These are phyloP conservation scores for Cornus kousa DNA, from an alignment of 148 eudicot genomes.

Conservation along the genomic window DNA sequence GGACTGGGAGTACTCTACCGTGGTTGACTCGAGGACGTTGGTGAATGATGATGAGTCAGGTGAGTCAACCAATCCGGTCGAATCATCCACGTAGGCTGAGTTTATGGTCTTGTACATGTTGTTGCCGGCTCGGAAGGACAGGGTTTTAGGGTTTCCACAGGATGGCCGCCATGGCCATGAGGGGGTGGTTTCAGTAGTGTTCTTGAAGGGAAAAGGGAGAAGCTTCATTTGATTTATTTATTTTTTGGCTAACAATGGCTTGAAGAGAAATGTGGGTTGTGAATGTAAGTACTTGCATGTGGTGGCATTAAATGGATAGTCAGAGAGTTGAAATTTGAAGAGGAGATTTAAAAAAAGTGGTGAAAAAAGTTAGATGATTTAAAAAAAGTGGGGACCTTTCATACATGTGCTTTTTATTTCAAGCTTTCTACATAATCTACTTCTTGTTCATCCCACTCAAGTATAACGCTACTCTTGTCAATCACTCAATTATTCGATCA, in stretches of 20 bases:
- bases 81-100: constrained; percentile 10
- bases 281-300: background rate
- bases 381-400: background rate
- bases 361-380: background rate
- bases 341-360: background rate
- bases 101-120: constrained; percentile 33
- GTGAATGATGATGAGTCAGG: background rate
- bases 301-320: background rate
- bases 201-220: constrained; percentile 43
- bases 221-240: constrained; percentile 41
- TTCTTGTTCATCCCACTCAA: no score
- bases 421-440: background rate
- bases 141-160: constrained; percentile 52
- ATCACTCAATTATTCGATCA: no score
- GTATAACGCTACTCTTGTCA: no score
- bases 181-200: constrained; percentile 23
- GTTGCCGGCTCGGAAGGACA: constrained; percentile 46
- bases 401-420: background rate
- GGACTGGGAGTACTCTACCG: background rate
- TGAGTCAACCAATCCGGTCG: background rate
- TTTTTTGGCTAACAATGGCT: background rate
- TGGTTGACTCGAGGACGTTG: background rate
- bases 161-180: constrained; percentile 40
- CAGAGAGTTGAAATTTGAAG: background rate
- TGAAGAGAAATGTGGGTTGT: background rate